Evolutionary conservation across 2,329 filamentous ascomycete species (phyloP), one percentile per base, ranked within the genome.

Genomic region (Exophiala calicioides): DNA sequence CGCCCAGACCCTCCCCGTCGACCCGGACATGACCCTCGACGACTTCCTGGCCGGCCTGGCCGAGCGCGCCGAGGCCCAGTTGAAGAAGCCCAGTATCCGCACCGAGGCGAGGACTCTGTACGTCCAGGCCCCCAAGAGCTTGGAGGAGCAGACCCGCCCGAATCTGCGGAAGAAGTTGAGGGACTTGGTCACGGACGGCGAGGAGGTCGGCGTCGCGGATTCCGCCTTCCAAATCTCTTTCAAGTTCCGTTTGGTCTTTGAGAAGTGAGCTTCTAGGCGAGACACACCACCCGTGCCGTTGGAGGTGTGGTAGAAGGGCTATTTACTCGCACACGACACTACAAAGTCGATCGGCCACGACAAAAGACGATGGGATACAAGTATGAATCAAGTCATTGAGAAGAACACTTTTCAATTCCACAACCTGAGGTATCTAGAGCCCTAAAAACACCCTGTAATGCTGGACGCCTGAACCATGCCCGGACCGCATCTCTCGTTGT

Each of bases 131-230:
- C 90, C 93, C 1, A 82, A 84, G 4, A 81, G 86, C 53, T 72
- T 98, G 44, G 88, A 95, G 64, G 82, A 89, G 69, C 81, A 89
- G 70, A 96, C 91, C 1, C 76, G 88, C 44, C 81, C 82, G 1
- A 97, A 98, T 64, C 72, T 98, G 53, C 74, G 75, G 52, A 88
- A 86, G 72, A 93, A 85, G 60, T 73, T 98, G 48, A 70, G 67
- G 20, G 88, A 95, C 19, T 68, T 98, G 53, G 76, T 98, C 16
- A 78, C 79, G 34, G 77, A 90, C 59, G 89, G 90, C 9, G 86
- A 96, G 64, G 89, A 96, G 68, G 79, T 98, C 36, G 88, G 83
- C n/a, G 85, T 98, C 35, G 90, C 88, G 12, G 91, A 97, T 67
- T 86, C 88, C n/a, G 88, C 89, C 1, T 93, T 94, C 64, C 81